Conservation (phyloP, 1,139 yeast species). For the Dujonia santamariae region DNA sequence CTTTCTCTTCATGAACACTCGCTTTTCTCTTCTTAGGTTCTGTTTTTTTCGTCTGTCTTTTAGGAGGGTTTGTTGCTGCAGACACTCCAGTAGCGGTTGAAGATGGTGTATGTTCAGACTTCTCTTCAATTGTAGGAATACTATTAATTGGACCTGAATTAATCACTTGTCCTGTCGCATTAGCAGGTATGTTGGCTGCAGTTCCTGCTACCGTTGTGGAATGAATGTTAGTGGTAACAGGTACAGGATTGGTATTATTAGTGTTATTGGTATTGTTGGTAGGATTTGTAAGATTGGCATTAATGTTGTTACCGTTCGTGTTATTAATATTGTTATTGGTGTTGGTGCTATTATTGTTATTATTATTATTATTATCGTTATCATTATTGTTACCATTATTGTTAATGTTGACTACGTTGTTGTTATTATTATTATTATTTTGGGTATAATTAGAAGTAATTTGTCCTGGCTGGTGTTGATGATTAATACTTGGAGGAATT, state of each 20-base stretch:
- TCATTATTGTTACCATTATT: not conserved
- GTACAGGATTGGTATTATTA: not conserved
- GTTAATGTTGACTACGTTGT: not conserved
- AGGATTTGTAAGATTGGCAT: too few relatives aligned
- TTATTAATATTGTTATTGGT: too few relatives aligned
- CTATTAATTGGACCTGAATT: constrained; percentile 7
- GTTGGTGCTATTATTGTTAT: too few relatives aligned
- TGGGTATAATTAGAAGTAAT: too few relatives aligned
- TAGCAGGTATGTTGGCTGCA: constrained; percentile 17
- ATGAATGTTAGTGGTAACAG: constrained; percentile 6
- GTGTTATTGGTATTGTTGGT: too few relatives aligned
- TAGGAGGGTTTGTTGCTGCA: not conserved
- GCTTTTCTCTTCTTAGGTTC: constrained; percentile 13
- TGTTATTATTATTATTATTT: too few relatives aligned
- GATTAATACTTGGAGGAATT: constrained; percentile 4
- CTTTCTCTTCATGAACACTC: constrained; percentile 9
- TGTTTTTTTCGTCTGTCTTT: constrained; percentile 5
- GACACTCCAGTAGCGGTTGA: constrained; percentile 4
- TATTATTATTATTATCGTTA: too few relatives aligned
- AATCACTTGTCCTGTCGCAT: constrained; percentile 15
- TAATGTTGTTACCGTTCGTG: too few relatives aligned
- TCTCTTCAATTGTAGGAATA: constrained; percentile 2
- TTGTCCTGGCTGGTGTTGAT: too few relatives aligned
- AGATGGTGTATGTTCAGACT: constrained; percentile 7
- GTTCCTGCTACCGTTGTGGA: constrained; percentile 14